Evolutionary conservation across 2,329 filamentous ascomycete species (phyloP).

Genomic region (Phoma herbarum): DNA sequence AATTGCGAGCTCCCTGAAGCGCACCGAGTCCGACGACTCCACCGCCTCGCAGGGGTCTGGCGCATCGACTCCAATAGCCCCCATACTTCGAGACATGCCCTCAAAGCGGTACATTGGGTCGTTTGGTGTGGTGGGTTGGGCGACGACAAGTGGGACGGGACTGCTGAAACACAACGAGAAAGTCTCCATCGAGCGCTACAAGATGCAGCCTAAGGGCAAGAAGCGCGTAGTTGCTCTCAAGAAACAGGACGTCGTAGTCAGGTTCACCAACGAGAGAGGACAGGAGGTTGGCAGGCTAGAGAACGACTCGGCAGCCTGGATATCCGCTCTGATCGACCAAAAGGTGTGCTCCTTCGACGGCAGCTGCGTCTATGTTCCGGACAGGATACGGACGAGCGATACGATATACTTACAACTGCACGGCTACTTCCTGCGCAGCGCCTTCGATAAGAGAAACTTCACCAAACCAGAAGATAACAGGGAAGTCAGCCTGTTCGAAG

Average conservation of each 20-base stretch:
- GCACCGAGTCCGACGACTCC: conserved; percentile 39
- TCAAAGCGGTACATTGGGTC: conserved; percentile 82
- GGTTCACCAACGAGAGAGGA: conserved; percentile 82
- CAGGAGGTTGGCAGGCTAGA: conserved; percentile 87
- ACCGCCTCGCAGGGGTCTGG: conserved; percentile 33
- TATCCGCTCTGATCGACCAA: conserved; percentile 91
- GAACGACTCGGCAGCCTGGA: conserved; percentile 88
- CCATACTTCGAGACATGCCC: conserved; percentile 57
- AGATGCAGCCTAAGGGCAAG: conserved; percentile 66
- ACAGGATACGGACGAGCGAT: conserved; percentile 85
- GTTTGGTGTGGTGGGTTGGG: conserved; percentile 91
- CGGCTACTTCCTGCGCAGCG: conserved; percentile 76
- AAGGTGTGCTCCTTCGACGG: conserved; percentile 88
- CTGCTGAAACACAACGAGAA: conserved; percentile 81
- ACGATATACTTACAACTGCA: conserved; percentile 90
- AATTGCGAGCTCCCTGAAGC: conserved; percentile 34
- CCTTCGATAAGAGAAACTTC: conserved; percentile 74
- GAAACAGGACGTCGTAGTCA: conserved; percentile 85
- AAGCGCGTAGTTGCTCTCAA: conserved; percentile 64
- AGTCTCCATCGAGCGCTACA: conserved; percentile 88
- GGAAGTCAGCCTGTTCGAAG: conserved; percentile 77
- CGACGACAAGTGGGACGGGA: conserved; percentile 80
- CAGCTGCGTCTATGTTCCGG: conserved; percentile 86
- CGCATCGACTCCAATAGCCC: conserved; percentile 28
- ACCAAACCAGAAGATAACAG: conserved; percentile 73